Conservation (phyloP, 2,329 filamentous ascomycete species). For the Trichocomaceae sp. region DNA sequence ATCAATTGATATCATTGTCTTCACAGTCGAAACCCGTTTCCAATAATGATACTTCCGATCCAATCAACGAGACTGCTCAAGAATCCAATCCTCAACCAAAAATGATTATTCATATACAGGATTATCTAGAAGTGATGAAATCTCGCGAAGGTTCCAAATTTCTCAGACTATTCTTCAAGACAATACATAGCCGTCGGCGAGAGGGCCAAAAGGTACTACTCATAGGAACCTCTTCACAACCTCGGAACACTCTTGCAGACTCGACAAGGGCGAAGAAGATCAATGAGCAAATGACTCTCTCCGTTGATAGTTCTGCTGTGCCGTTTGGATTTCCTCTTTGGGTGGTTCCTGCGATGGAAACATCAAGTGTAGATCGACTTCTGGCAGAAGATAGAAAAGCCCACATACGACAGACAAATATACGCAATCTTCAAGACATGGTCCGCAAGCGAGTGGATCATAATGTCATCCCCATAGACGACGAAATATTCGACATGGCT, state of each 20-base stretch:
- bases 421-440: constrained; percentile 60
- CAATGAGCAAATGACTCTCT: constrained; percentile 38
- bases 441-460: constrained; percentile 39
- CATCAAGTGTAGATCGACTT: neutral
- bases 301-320: constrained; percentile 42
- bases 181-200: constrained; percentile 65
- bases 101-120: constrained; percentile 70
- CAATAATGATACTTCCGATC: constrained; percentile 11
- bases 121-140: constrained; percentile 70
- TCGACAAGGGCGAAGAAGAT: constrained; percentile 13
- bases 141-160: constrained; percentile 64
- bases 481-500: constrained; percentile 25
- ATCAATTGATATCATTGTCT: constrained; percentile 28
- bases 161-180: constrained; percentile 60
- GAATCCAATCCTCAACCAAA: constrained; percentile 23
- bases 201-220: constrained; percentile 67
- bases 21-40: constrained; percentile 13
- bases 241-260: constrained; percentile 14
- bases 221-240: constrained; percentile 64
- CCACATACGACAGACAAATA: constrained; percentile 52
- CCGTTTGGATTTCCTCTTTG: constrained; percentile 49
- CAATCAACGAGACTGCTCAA: constrained; percentile 13
- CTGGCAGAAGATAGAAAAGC: constrained; percentile 46
- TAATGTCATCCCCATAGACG: constrained; percentile 25
- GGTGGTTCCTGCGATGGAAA: constrained; percentile 44